phyloP scores from a whole-genome alignment of 2,329 filamentous ascomycete genomes.

The Didymella glomerata region DNA sequence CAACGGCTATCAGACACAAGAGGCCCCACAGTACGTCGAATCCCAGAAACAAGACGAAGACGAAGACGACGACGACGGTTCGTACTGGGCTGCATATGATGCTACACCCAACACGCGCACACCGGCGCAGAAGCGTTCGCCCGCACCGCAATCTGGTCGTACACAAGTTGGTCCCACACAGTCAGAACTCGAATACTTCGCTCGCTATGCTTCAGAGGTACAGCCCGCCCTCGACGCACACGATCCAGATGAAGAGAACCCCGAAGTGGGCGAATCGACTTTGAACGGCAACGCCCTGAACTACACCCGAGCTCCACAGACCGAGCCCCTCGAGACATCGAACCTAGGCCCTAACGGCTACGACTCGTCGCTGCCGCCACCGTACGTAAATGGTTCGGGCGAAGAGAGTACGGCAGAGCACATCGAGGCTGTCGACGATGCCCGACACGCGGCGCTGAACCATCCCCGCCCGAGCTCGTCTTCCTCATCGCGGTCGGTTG shows the following conservation, averaged over 20 bases:
- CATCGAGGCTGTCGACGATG: slow-evolving; percentile 34
- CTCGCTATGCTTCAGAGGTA: slow-evolving; percentile 75
- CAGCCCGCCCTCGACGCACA: slow-evolving; percentile 83
- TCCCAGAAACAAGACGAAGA: slow-evolving; percentile 31
- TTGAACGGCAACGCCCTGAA: slow-evolving; percentile 62
- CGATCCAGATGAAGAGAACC: slow-evolving; percentile 75
- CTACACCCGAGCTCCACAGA: slow-evolving; percentile 53
- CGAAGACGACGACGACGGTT: slow-evolving; percentile 74
- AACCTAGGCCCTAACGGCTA: slow-evolving; percentile 44
- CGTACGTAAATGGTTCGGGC: slow-evolving; percentile 21
- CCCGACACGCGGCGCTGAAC: slow-evolving; percentile 37
- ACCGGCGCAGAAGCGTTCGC: slow-evolving; percentile 66
- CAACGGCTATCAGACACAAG: slow-evolving; percentile 27
- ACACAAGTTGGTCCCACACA: slow-evolving; percentile 48
- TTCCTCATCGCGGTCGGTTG: slow-evolving; percentile 62
- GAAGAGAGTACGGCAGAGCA: slow-evolving; percentile 33
- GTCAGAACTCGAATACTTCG: slow-evolving; percentile 76
- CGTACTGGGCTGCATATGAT: slow-evolving; percentile 84
- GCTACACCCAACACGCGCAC: slow-evolving; percentile 63
- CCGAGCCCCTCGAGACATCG: slow-evolving; percentile 55
- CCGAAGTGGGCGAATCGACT: slow-evolving; percentile 59
- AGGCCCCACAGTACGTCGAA: slow-evolving; percentile 24
- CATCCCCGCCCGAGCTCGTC: slow-evolving; percentile 50
- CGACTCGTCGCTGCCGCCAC: slow-evolving; percentile 44
- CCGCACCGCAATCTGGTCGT: slow-evolving; percentile 61